Base-by-base conservation (phyloP, 441 rosid genomes). In the Aquilaria agallochum region DNA sequence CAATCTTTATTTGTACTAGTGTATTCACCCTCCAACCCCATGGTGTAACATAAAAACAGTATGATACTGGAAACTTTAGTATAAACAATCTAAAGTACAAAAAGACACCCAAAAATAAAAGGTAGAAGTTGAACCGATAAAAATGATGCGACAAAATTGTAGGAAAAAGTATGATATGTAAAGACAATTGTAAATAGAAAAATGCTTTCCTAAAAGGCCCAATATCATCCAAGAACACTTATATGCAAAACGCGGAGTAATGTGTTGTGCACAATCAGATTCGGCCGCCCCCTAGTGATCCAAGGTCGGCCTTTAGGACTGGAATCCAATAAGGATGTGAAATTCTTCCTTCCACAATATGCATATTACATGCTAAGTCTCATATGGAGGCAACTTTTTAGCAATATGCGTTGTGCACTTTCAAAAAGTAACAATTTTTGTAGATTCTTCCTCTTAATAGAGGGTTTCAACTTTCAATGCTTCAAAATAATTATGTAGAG, bases 141-240 rank as follows among this genome's bases (percentile, higher is more conserved):
- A 20, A 20, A 20, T 20, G 27, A 1, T 1, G 27, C 27, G 27
- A 20, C 27, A 20, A 20, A 20, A 20, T 1, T 20, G 27, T 20
- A 20, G 27, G 27, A 20, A 20, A 20, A 20, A 20, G 27, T 20
- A 20, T 20, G 27, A 20, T 20, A 20, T 20, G 27, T 20, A 20
- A 20, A 20, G 27, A 20, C 27, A 20, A 20, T 20, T 15, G 47
- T 60, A 61, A 66, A 53, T 59, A 73, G 62, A 46, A 55, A 36
- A 56, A 64, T 68, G 68, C 70, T 70, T 71, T 75, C 60, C 54
- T 53, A 11, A 62, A 81, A 74, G 58, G 66, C 45, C 34, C 14
- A 62, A 47, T 36, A 65, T 44, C 27, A 20, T 20, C 64, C 58
- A 49, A 40, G 13, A 67, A 20, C 64, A 42, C 67, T 62, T 49